phyloP scores from a whole-genome alignment of 805 yeast genomes.

The Ogataea minuta region DNA sequence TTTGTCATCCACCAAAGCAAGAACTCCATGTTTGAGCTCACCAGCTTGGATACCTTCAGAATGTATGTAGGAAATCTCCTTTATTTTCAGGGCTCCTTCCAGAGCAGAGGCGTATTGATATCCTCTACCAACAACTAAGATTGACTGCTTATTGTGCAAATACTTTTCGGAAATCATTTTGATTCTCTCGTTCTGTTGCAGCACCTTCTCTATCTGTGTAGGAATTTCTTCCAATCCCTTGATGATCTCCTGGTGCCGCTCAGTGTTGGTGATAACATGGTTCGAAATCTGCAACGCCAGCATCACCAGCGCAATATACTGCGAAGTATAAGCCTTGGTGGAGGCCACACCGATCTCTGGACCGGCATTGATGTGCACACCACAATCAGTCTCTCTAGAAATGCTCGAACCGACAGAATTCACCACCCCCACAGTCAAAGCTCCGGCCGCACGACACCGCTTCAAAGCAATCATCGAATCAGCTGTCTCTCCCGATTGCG shows the following conservation, averaged over 20 bases:
- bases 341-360: slow-evolving; percentile 99
- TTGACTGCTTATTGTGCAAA: slow-evolving; percentile 78
- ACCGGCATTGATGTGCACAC: slow-evolving; percentile 99
- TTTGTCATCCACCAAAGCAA: slow-evolving; percentile 92
- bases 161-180: slow-evolving; percentile 69
- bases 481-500: slow-evolving; percentile 99
- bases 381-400: slow-evolving; percentile 97
- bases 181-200: slow-evolving; percentile 69
- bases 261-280: slow-evolving; percentile 73
- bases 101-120: slow-evolving; percentile 95
- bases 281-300: slow-evolving; percentile 93
- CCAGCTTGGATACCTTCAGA: slow-evolving; percentile 99
- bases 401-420: slow-evolving; percentile 96
- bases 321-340: slow-evolving; percentile 98
- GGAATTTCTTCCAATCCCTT: slow-evolving; percentile 84
- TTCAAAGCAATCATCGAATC: slow-evolving; percentile 94
- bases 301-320: slow-evolving; percentile 95
- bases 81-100: slow-evolving; percentile 97
- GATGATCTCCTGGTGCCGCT: slow-evolving; percentile 82
- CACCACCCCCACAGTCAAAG: slow-evolving; percentile 95
- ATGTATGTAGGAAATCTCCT: slow-evolving; percentile 98
- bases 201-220: slow-evolving; percentile 74
- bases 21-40: slow-evolving; percentile 96
- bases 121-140: slow-evolving; percentile 93
- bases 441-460: slow-evolving; percentile 95